These are phyloP conservation scores for Metschnikowia cerradonensis DNA, from an alignment of 805 yeast genomes.

Conservation along the genomic window DNA sequence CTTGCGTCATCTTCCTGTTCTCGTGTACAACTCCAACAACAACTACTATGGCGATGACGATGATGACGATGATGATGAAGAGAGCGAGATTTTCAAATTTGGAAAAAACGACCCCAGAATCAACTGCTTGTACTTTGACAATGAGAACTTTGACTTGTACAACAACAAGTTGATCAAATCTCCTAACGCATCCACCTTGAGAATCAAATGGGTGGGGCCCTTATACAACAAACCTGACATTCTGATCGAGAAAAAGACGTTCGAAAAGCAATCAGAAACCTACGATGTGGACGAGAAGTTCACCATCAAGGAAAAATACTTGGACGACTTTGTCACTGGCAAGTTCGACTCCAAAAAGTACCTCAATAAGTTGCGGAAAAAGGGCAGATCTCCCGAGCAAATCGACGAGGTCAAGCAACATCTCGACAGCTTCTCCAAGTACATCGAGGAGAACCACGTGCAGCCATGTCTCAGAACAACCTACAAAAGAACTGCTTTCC, in stretches of 20 bases:
- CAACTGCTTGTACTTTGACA: conserved; percentile 86
- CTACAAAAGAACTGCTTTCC: conserved; percentile 92
- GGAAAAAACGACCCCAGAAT: conserved; percentile 57
- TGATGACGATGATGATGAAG: conserved; percentile 49
- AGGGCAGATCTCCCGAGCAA: conserved; percentile 50
- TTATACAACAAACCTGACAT: conserved; percentile 74
- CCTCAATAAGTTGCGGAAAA: conserved; percentile 57
- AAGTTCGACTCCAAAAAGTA: conserved; percentile 45
- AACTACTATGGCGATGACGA: conserved; percentile 48
- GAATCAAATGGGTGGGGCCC: conserved; percentile 90
- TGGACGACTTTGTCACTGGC: conserved; percentile 66
- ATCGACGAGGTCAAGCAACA: conserved; percentile 51
- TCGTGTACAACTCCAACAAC: conserved; percentile 58
- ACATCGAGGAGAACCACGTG: conserved; percentile 60
- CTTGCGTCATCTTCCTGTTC: conserved; percentile 87
- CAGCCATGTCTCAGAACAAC: conserved; percentile 86
- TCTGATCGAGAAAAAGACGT: conserved; percentile 72
- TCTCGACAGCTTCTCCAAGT: conserved; percentile 57
- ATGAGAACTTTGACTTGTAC: conserved; percentile 75
- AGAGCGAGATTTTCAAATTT: conserved; percentile 16
- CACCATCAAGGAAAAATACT: conserved; percentile 72
- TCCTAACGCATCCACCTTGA: conserved; percentile 66
- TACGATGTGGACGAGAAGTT: conserved; percentile 61
- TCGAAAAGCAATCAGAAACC: conserved; percentile 51
- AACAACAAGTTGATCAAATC: conserved; percentile 75